Base-by-base conservation (phyloP, 352 stramenopile genomes). In the Pythium apleroticum region DNA sequence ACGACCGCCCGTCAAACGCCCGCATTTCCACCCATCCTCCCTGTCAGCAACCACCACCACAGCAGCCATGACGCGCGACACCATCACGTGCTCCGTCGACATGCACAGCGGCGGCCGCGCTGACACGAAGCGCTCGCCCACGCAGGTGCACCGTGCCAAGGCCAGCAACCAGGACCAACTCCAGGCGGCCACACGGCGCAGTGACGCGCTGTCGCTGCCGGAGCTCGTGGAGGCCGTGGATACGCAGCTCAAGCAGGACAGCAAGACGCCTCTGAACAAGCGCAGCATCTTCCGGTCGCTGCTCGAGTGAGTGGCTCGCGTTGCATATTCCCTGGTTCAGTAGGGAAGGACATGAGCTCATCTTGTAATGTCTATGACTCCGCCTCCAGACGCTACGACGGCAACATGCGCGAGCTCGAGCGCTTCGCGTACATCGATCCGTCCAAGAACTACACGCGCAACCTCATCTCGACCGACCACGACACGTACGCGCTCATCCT, bases 401-500 rank as follows among this genome's bases (percentile, higher is more conserved):
- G 66, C 30, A 71, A 76, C 65, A 77, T 78, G 77, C 68, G 72
- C 48, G 77, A 86, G 19, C 68, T 86, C 37, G 64, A 80, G 55
- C 72, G 77, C 31, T 97, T 92, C 68, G 78, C 83, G 41, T 77
- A 85, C 45, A 81, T 83, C 28, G 84, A 97, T 55, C 33, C 69
- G 7, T 82, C 73, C 5, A 90, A 90, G 54, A 86, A 93, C 45
- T 97, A 98, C 71, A 98, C 90, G 27, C 74, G 92, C 56, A 98
- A 97, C 69, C 66, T 97, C 8, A 86, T 98, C 63, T 77, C 86
- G 4, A 97, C 89, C 2, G 92, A 98, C 72, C 62, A 92, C 66
- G 71, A 91, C 69, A 90, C 78, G 6, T 98, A 95, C 74, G 93
- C 91, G n/a, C 77, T 98, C n/a, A 84, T 98, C 41, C 53, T 98